Evolutionary conservation across 2,329 filamentous ascomycete species (phyloP).

Genomic region (Scedosporium aurantiacum): DNA sequence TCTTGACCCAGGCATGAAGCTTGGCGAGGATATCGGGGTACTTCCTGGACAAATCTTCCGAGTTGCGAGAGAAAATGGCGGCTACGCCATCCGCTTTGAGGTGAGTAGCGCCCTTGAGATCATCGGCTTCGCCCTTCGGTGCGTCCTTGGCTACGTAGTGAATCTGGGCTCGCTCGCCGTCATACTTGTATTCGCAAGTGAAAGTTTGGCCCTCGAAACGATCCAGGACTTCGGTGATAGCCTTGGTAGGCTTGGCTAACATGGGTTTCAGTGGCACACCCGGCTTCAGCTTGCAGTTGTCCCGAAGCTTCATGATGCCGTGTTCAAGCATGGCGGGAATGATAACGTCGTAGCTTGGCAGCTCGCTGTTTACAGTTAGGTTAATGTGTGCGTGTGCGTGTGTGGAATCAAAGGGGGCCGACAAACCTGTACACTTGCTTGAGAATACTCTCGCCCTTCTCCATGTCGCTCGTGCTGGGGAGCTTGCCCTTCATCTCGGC

Average conservation of each 20-base stretch:
- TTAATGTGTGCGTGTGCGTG: too few species aligned
- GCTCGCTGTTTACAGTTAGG: constrained; percentile 52
- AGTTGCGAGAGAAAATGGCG: constrained; percentile 94
- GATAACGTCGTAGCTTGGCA: constrained; percentile 92
- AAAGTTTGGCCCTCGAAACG: constrained; percentile 92
- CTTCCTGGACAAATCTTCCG: constrained; percentile 92
- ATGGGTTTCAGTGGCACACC: constrained; percentile 95
- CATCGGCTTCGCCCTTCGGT: constrained; percentile 54
- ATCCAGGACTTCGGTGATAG: constrained; percentile 93
- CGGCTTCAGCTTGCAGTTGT: constrained; percentile 82
- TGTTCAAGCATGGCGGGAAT: constrained; percentile 80
- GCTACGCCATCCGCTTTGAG: constrained; percentile 64
- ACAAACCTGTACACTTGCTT: constrained; percentile 77
- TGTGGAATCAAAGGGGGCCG: too few species aligned
- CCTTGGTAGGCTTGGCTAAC: constrained; percentile 96
- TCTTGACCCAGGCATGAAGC: constrained; percentile 79
- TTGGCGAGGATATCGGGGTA: constrained; percentile 92
- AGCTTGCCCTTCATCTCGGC: constrained; percentile 57
- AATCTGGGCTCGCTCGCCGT: constrained; percentile 95
- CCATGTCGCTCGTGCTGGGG: constrained; percentile 65
- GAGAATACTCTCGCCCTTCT: constrained; percentile 71
- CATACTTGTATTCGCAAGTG: constrained; percentile 98
- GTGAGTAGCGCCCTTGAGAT: constrained; percentile 47
- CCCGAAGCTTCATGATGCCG: constrained; percentile 70
- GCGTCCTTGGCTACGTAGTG: constrained; percentile 86